A percentile compares a stretch with the other conserved stretches of the same genome.
phyloP scores from a whole-genome alignment of 768 basidiomycete species.

The Trametes cinnabarina region DNA sequence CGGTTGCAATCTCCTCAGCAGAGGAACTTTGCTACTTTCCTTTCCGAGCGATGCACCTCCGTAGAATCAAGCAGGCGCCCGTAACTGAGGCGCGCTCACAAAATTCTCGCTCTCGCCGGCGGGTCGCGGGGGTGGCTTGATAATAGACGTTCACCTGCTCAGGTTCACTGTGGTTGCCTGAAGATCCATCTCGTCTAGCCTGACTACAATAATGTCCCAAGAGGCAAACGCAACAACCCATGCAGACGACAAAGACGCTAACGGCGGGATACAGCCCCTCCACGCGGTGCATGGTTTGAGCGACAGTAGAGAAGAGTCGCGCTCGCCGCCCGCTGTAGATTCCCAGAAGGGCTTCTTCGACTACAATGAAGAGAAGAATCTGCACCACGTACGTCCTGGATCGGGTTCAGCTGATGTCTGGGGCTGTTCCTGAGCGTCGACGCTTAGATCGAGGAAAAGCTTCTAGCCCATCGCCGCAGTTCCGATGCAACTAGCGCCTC shows the following conservation, averaged over 20 bases:
- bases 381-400: constrained; percentile 58
- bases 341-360: constrained; percentile 74
- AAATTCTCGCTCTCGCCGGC: constrained; percentile 3
- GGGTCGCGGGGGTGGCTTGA: constrained; percentile 4
- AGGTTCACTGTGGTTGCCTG: background rate
- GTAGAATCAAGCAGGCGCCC: background rate
- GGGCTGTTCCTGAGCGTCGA: background rate
- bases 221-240: background rate
- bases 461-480: constrained; percentile 59
- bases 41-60: background rate
- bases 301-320: constrained; percentile 7
- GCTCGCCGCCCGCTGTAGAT: constrained; percentile 40
- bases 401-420: background rate
- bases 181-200: background rate
- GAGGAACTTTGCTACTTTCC: constrained; percentile 4
- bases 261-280: background rate
- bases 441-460: constrained; percentile 70
- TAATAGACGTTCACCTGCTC: constrained; percentile 9
- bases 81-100: background rate
- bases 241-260: background rate
- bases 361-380: constrained; percentile 74
- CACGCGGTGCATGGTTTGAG: constrained; percentile 5
- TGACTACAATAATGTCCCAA: background rate
- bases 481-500: constrained; percentile 53
- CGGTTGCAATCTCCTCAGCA: background rate